Conservation (phyloP, 179 eudicot species). For the Patellifolia procumbens region DNA sequence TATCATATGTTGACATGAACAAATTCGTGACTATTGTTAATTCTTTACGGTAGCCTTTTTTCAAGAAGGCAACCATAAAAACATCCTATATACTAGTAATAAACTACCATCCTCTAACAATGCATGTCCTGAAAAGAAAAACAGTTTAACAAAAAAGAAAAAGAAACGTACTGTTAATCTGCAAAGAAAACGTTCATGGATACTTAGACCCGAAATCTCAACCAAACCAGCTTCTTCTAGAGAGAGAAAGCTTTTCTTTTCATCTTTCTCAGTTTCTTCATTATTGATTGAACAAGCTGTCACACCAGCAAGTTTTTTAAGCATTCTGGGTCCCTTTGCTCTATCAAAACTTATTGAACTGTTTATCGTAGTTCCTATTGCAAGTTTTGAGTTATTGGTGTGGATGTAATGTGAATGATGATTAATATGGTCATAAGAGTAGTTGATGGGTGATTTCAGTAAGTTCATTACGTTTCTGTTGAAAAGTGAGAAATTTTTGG, state of each 20-base stretch:
- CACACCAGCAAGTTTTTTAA: constrained; percentile 26
- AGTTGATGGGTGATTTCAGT: constrained; percentile 3
- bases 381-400: constrained; percentile 5
- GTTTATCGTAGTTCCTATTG: background rate
- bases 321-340: background rate
- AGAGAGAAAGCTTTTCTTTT: constrained; percentile 55
- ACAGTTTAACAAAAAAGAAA: background rate
- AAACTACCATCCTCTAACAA: too few species aligned
- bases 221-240: constrained; percentile 92
- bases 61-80: too few species aligned
- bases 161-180: constrained; percentile 65
- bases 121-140: too few species aligned
- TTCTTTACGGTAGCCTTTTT: too few species aligned
- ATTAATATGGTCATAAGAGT: background rate
- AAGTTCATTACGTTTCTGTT: constrained; percentile 20
- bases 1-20: too few species aligned
- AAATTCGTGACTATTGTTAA: too few species aligned
- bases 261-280: constrained; percentile 24
- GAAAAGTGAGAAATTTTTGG: background rate
- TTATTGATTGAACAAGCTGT: constrained; percentile 30
- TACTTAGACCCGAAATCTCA: constrained; percentile 71
- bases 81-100: too few species aligned
- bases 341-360: constrained; percentile 8
- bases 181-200: constrained; percentile 85
- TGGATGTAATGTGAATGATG: constrained; percentile 7